Evolutionary conservation across 129 eudicot genomes (phyloP), one percentile per base, ranked within the genome.

Genomic region (Calendula officinalis): DNA sequence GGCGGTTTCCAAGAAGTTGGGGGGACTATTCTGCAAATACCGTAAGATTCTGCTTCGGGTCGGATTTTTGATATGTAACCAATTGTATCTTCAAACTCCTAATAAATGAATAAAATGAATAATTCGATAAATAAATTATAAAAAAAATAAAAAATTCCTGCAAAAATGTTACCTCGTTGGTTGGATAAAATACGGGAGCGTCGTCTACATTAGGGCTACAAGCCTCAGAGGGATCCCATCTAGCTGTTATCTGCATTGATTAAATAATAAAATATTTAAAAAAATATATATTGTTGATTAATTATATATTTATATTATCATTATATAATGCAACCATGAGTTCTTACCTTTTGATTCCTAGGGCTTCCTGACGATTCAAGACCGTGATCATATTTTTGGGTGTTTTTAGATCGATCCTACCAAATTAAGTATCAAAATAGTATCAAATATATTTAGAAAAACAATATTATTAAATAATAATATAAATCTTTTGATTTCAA

Each of bases 21-120:
- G 35, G 95, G 95, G 11, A 87, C 88, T 11, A 87, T 84, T 44
- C 79, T 76, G 46, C 95, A 87, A 48, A 87, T 84, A 10, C 95
- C 95, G 14, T 81, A 87, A 16, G 77, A 42, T 72, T 87, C 86
- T 33, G 91, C 95, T n/a, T 49, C 2, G 0, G 82, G 75, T 60
- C 85, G 78, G 67, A 87, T 84, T 65, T 66, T 84, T 41, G 85
- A 79, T 62, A 87, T 77, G 68, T 87, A 87, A 60, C 77, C 78
- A 56, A 87, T 67, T 4, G 95, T 70, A 58, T 87, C 91, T 74
- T 84, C 78, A 78, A 87, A 87, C 64, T 87, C 95, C 91, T 87
- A 66, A 62, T 14, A 5, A 37, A 75, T 37, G 17, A 70, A 58
- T 13, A 69, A 5, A 37, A 75, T 43, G 17, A 70, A 58, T 13